Evolutionary conservation across 2,329 filamentous ascomycete genomes (phyloP).

Genomic region (Sporothrix dimorphospora): DNA sequence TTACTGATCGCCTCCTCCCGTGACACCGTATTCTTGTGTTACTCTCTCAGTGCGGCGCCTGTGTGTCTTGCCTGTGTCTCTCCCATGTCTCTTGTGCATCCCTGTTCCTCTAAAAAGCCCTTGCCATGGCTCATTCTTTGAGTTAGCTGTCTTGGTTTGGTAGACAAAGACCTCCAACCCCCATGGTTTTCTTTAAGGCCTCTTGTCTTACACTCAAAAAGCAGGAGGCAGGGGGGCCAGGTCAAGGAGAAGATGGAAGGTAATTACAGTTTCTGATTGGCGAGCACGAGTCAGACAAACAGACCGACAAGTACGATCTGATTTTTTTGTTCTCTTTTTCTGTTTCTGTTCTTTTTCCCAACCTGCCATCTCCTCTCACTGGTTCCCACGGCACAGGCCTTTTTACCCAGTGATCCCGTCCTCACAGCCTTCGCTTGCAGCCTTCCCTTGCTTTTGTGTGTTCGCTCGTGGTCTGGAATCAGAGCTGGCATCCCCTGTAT

Average conservation of each 20-base stretch:
- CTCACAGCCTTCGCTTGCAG: not conserved
- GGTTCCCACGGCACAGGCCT: not conserved
- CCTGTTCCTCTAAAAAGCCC: not conserved
- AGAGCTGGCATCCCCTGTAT: not conserved
- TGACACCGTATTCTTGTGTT: not conserved
- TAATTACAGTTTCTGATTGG: not conserved
- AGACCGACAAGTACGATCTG: not conserved
- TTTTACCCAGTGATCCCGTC: slow-evolving; percentile 11
- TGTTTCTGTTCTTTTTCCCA: no score
- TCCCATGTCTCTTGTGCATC: not conserved
- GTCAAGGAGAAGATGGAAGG: not conserved
- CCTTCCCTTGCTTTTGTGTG: not conserved
- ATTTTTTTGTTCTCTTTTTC: not conserved
- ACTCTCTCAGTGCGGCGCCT: not conserved
- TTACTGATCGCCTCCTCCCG: not conserved
- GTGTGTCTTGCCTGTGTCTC: slow-evolving; percentile 11
- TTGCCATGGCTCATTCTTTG: not conserved
- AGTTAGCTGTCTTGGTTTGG: not conserved
- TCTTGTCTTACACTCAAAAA: slow-evolving; percentile 9
- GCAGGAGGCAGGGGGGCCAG: slow-evolving; percentile 7
- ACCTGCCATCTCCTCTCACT: no score
- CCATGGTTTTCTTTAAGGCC: not conserved
- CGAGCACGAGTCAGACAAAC: not conserved
- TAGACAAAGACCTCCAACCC: not conserved
- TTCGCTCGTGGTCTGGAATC: not conserved